Base-by-base conservation (phyloP, 192 early-diverging fungal genomes). In the Powellomyces hirtus region DNA sequence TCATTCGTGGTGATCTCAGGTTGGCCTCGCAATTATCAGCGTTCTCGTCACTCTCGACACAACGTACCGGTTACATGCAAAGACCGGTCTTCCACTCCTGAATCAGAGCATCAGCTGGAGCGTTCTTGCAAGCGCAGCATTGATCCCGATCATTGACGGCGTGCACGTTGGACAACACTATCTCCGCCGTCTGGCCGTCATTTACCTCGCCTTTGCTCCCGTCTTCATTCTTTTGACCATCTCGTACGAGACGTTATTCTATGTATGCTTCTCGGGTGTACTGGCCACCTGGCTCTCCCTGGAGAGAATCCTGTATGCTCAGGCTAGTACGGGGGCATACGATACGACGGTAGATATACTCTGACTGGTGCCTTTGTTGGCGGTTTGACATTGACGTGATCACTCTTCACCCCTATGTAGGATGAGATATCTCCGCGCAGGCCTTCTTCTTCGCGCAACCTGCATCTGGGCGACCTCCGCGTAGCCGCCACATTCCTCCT, bases 241-340 rank as follows among this genome's bases (percentile, higher is more conserved):
- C n/a, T 94, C 91, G 22, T 94, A 94, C 70, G 95, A 97, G 66
- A 75, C 86, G 13, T 77, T 95, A 34, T 97, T 97, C 63, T 97
- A 95, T 76, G 87, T 90, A 71, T 89, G 81, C 59, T 92, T 92
- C 58, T 88, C 90, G 4, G 71, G 75, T 5, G 88, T 87, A 13
- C 71, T 95, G 29, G 59, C 92, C 1, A 68, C 86, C 35, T 94
- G 93, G 93, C 75, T 95, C 38, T 64, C 88, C 42, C 68, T 95
- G 46, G 95, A 97, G 74, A 80, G 70, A 29, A 38, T 53, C 42
- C 45, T 81, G 36, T 79, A 70, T 59, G 68, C 38, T 24, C 51
- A 49, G 4, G 46, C 16, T 24, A 49, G 46, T 49, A 49, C n/a
- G n/a, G n/a, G n/a, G n/a, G n/a, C n/a, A n/a, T n/a, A n/a, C n/a